Base-by-base conservation (phyloP, 2,329 filamentous ascomycete species). In the Pseudocercospora cruenta region DNA sequence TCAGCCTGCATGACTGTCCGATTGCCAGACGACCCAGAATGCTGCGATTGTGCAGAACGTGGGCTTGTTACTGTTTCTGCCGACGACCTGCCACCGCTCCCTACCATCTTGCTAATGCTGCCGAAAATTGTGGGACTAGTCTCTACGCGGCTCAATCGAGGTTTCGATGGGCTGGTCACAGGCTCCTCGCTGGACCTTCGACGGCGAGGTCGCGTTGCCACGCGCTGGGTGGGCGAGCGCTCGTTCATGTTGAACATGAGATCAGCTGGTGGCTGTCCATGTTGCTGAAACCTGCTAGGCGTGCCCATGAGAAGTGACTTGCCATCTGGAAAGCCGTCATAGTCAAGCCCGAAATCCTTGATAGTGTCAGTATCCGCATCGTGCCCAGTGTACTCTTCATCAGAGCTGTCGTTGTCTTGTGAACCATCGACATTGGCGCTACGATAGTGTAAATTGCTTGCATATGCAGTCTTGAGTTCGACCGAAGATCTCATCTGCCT, bases 261-360 rank as follows among this genome's bases (percentile, higher is more conserved):
- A 49, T 67, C 68, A 8, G 58, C 65, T 10, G 68, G 63, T 16
- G 71, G 69, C 53, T 65, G 69, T n/a, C 67, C 64, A 45, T 73
- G 74, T 51, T 73, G 73, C 36, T 78, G 69, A 60, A 79, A 77
- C 24, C 77, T 73, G 14, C 75, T 77, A 21, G 78, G 77, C 47
- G 76, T 79, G 39, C 77, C 77, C 62, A 68, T 71, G 16, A 72
- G 58, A 55, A 79, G 76, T 10, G 75, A 76, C 49, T 72, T 73
- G 58, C 76, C 76, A 62, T 76, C 74, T 2, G 77, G 76, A 64
- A 75, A 78, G 53, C 67, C 74, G 58, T 73, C 71, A 51, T 74
- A 72, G 47, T 73, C 69, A 24, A 67, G 39, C 24, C 62, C 66
- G 60, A 73, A 58, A 57, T 72, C 69, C 33, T 67, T 68, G 45